These are phyloP conservation scores for Amanita pseudoporphyria DNA, from an alignment of 768 basidiomycete species.

Conservation along the genomic window DNA sequence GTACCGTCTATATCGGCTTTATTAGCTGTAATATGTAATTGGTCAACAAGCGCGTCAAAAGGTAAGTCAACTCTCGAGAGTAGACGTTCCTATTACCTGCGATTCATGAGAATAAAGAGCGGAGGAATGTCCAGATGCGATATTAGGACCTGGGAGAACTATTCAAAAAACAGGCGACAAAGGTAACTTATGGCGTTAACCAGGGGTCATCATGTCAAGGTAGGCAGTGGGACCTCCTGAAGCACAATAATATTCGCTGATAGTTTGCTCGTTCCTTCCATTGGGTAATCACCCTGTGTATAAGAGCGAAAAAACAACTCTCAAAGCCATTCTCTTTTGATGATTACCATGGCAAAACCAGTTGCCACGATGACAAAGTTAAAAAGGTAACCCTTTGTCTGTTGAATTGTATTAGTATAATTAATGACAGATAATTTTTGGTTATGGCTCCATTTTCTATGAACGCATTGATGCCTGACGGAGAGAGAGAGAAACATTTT, in stretches of 20 bases:
- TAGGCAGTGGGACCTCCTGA: constrained; percentile 30
- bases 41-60: not conserved
- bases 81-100: constrained; percentile 17
- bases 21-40: constrained; percentile 13
- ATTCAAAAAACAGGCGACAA: not conserved
- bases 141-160: constrained; percentile 24
- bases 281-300: constrained; percentile 21
- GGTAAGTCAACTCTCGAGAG: not conserved
- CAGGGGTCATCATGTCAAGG: too few species aligned
- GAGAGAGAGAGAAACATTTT: constrained; percentile 33
- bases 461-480: constrained; percentile 27
- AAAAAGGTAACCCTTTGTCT: constrained; percentile 21
- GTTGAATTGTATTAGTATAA: not conserved
- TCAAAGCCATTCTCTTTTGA: not conserved
- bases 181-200: too few species aligned
- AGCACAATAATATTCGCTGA: constrained; percentile 24
- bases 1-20: constrained; percentile 13
- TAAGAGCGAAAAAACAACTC: not conserved
- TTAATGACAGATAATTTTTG: constrained; percentile 9
- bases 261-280: constrained; percentile 18
- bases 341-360: constrained; percentile 19
- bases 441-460: constrained; percentile 28
- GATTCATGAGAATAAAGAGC: constrained; percentile 26
- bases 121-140: constrained; percentile 26
- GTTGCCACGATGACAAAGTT: constrained; percentile 26